Evolutionary conservation across 805 yeast species (phyloP).

Genomic region (Wickerhamiella sergipiensis): DNA sequence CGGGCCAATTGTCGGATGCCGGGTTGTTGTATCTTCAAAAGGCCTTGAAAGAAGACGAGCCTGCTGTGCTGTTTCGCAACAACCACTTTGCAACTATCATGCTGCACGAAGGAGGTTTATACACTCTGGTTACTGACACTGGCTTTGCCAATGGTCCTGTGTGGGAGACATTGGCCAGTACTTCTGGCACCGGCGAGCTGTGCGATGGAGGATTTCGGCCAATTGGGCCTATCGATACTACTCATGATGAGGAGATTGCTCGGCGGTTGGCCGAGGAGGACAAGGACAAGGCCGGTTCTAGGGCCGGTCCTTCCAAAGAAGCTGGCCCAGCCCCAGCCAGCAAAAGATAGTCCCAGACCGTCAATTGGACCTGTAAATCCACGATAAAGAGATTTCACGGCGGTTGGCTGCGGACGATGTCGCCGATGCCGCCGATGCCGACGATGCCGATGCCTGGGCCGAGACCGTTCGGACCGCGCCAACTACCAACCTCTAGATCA

Average conservation of each 20-base stretch:
- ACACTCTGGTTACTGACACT: constrained; percentile 57
- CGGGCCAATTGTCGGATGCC: constrained; percentile 59
- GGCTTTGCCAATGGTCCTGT: constrained; percentile 43
- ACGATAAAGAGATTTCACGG: too few relatives aligned
- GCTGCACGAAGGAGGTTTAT: constrained; percentile 33
- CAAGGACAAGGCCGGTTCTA: too few relatives aligned
- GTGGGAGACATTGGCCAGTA: constrained; percentile 67
- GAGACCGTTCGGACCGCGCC: too few relatives aligned
- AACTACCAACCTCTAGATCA: too few relatives aligned
- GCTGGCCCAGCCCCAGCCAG: too few relatives aligned
- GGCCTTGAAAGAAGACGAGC: constrained; percentile 36
- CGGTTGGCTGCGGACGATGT: too few relatives aligned
- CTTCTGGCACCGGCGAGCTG: constrained; percentile 61
- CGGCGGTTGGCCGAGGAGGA: constrained; percentile 2
- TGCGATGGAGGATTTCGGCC: constrained; percentile 54
- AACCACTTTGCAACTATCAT: constrained; percentile 73
- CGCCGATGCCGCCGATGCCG: too few relatives aligned
- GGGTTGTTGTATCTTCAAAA: constrained; percentile 43
- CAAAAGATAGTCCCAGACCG: too few relatives aligned
- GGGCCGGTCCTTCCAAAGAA: too few relatives aligned
- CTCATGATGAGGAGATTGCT: constrained; percentile 4
- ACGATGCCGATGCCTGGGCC: too few relatives aligned
- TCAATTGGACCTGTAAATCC: too few relatives aligned
- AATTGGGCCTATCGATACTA: constrained; percentile 8
- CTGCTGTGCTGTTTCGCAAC: constrained; percentile 71